Evolutionary conservation across 805 yeast genomes (phyloP), one percentile per base, ranked within the genome.

Genomic region (Yamadazyma nakazawae): DNA sequence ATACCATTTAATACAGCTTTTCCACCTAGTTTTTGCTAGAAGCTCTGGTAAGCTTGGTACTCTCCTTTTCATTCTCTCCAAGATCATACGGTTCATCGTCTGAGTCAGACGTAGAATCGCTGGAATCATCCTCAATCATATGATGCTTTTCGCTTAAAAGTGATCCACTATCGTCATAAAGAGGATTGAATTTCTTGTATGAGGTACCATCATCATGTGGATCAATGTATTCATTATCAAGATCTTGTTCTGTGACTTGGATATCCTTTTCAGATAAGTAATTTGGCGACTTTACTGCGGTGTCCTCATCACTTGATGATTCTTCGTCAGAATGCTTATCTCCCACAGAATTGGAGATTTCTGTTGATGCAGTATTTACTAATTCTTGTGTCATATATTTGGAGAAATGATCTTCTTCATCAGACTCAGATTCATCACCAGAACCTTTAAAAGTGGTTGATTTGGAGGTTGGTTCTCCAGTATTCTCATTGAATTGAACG

Each of bases 181-280:
- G 62, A 5, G 88, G 84, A 55, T 82, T 80, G 19, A 75, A 72
- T 59, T 80, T 83, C 44, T 81, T 80, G 62, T 85, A 85, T 1
- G 88, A 82, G 58, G 79, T 81, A 0, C 92, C 92, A 57, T 85
- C 92, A 61, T 86, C 92, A 57, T 85, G 84, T 1, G 92, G 91
- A 59, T 85, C 91, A 55, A 79, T 80, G 56, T 85, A 84, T 50
- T 83, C 90, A 49, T 85, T 89, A 12, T 78, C 86, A 14, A 57
- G 53, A 37, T 61, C 65, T 14, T 55, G 62, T 8, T 43, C 34
- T 6, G 25, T 25, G 10, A 19, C 36, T 7, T 37, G 36, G n/a
- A 19, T 9, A 7, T 12, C 34, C 7, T 24, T 21, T 9, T 26
- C 32, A 6, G 41, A 9, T 9, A 57, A 62, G 13, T 37, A 31